Evolutionary conservation across 345 rosid species (phyloP).

Genomic region (Erysimum cheiranthoides): DNA sequence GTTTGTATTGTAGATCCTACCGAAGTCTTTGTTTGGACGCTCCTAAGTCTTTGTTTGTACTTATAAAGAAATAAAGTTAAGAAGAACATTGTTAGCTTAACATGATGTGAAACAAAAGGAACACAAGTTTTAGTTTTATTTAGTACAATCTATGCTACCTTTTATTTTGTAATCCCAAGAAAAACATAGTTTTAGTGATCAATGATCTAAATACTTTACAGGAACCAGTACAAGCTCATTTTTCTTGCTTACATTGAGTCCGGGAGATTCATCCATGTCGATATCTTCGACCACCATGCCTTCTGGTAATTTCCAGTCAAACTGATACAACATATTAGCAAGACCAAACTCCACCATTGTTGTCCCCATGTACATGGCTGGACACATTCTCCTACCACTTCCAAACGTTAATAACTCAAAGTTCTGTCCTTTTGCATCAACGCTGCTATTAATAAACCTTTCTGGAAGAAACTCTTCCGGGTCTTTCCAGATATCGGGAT

Average conservation of each 20-base stretch:
- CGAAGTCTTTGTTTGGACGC: too few species aligned
- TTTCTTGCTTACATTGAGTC: slow-evolving; percentile 30
- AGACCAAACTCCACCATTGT: neutral
- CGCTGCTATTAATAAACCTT: neutral
- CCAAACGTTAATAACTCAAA: slow-evolving; percentile 48
- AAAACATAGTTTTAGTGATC: neutral
- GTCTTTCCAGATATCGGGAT: neutral
- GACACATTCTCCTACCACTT: slow-evolving; percentile 52
- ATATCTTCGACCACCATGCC: slow-evolving; percentile 34
- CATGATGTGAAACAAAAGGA: neutral
- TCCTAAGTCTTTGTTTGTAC: too few species aligned
- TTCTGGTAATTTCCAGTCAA: slow-evolving; percentile 44
- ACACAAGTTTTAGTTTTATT: neutral
- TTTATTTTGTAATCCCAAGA: neutral
- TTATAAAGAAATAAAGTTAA: too few species aligned
- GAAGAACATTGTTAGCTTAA: neutral
- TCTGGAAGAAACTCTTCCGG: neutral
- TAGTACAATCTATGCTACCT: neutral
- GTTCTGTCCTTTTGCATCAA: neutral
- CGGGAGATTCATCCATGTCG: slow-evolving; percentile 45
- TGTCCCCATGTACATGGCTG: slow-evolving; percentile 29
- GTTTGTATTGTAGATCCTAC: too few species aligned
- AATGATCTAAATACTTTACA: neutral
- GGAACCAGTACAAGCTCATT: slow-evolving; percentile 41
- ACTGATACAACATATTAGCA: neutral